These are phyloP conservation scores for Raffaelea ambrosiae DNA, from an alignment of 2,329 filamentous ascomycete species.

Conservation along the genomic window DNA sequence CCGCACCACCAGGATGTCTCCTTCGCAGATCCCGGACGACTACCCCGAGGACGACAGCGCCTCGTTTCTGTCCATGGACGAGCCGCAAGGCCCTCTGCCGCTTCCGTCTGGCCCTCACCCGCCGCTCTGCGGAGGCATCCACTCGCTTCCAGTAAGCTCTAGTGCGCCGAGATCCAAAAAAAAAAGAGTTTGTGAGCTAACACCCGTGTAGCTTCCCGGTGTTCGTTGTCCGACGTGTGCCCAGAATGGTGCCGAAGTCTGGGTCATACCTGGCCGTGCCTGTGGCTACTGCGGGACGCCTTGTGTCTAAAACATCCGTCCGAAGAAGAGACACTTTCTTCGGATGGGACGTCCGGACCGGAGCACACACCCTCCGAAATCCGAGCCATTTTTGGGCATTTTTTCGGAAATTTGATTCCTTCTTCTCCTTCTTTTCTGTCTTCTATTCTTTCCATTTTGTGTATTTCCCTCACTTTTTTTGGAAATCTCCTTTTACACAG, in stretches of 20 bases:
- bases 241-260: conserved; percentile 16
- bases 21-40: neutral
- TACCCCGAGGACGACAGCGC: conserved; percentile 2
- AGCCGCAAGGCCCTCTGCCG: neutral
- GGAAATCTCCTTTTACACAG: neutral
- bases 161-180: no score
- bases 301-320: conserved; percentile 6
- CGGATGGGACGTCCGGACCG: no score
- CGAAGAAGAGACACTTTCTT: neutral
- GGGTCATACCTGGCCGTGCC: conserved; percentile 17
- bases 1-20: neutral
- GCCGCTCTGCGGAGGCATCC: conserved; percentile 10
- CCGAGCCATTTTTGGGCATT: no score
- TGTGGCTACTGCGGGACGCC: conserved; percentile 17
- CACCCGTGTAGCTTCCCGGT: conserved; percentile 13
- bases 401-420: no score
- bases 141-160: no score
- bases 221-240: conserved; percentile 16
- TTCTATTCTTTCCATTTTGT: neutral
- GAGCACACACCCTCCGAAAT: no score
- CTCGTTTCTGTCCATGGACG: neutral
- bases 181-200: neutral
- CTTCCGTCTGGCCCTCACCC: conserved; percentile 2
- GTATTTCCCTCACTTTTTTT: no score
- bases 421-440: neutral